These are phyloP conservation scores for Penicillium manginii DNA, from an alignment of 495 filamentous ascomycete species.

Conservation along the genomic window DNA sequence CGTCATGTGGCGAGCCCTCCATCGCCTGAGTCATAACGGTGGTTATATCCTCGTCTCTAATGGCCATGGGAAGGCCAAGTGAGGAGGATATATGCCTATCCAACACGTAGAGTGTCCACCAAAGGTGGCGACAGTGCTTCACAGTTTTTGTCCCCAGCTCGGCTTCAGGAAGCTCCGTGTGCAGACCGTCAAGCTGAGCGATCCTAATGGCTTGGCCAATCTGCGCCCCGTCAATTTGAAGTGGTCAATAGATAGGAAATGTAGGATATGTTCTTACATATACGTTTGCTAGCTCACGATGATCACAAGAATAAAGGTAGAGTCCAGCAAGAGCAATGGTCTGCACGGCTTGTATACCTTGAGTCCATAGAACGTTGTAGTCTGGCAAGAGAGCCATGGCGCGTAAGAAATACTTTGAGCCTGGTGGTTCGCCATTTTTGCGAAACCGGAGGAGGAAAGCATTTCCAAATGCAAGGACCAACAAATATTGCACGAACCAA, in stretches of 20 bases:
- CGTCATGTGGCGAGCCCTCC: slow-evolving; percentile 16
- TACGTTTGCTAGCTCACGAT: slow-evolving; percentile 18
- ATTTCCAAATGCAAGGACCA: slow-evolving; percentile 45
- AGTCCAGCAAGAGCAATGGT: slow-evolving; percentile 37
- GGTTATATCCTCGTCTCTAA: neutral
- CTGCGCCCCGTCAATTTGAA: neutral
- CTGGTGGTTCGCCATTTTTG: slow-evolving; percentile 27
- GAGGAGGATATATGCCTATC: neutral
- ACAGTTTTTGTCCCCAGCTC: neutral
- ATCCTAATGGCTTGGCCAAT: neutral
- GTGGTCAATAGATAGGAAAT: no score
- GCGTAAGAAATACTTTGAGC: slow-evolving; percentile 38
- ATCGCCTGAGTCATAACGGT: slow-evolving; percentile 21
- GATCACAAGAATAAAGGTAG: slow-evolving; percentile 43
- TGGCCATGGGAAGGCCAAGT: neutral
- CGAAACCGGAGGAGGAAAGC: slow-evolving; percentile 38
- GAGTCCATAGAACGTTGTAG: slow-evolving; percentile 27
- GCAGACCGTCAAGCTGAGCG: neutral
- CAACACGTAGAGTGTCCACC: neutral
- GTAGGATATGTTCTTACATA: no score
- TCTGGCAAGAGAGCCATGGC: slow-evolving; percentile 46
- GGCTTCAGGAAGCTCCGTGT: neutral
- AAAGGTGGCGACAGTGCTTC: neutral
- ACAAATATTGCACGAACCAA: slow-evolving; percentile 44
- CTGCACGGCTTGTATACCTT: slow-evolving; percentile 38